A percentile compares a stretch with the other conserved stretches of the same genome.
phyloP scores from a whole-genome alignment of 2,329 filamentous ascomycete species.

The Diaporthe capsici region DNA sequence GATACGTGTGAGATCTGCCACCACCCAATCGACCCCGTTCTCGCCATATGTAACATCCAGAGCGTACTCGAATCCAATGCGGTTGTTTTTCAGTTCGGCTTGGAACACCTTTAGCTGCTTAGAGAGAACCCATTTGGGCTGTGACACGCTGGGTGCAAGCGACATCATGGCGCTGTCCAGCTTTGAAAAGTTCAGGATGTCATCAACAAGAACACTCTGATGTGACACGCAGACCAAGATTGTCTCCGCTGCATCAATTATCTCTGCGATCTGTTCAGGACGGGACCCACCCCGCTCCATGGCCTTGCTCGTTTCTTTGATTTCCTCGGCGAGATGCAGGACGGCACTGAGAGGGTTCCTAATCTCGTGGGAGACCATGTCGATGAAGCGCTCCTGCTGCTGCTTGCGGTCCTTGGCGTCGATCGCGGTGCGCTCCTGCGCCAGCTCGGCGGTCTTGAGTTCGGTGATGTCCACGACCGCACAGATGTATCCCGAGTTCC shows the following conservation, averaged over 20 bases:
- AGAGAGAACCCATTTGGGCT: slow-evolving; percentile 24
- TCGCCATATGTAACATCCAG: neutral
- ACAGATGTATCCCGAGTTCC: slow-evolving; percentile 5
- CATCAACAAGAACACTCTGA: slow-evolving; percentile 33
- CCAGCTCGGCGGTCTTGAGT: slow-evolving; percentile 24
- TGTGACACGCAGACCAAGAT: slow-evolving; percentile 33
- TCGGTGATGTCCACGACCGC: slow-evolving; percentile 32
- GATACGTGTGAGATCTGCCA: slow-evolving; percentile 34
- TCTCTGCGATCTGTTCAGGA: neutral
- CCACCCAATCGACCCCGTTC: slow-evolving; percentile 7
- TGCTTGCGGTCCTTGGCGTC: slow-evolving; percentile 35
- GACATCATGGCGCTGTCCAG: slow-evolving; percentile 33
- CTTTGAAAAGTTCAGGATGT: slow-evolving; percentile 33
- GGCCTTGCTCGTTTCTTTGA: slow-evolving; percentile 23
- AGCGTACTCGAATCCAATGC: slow-evolving; percentile 6
- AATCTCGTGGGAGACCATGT: slow-evolving; percentile 35
- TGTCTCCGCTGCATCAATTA: slow-evolving; percentile 18
- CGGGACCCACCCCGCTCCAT: neutral
- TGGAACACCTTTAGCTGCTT: slow-evolving; percentile 34
- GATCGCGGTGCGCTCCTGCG: slow-evolving; percentile 12
- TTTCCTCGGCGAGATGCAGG: slow-evolving; percentile 22
- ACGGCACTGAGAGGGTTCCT: slow-evolving; percentile 35
- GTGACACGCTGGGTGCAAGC: slow-evolving; percentile 21
- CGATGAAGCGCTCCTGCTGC: slow-evolving; percentile 36
- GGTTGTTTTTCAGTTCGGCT: slow-evolving; percentile 23